Percentiles rank a stretch among this genome's conserved stretches.
These are phyloP conservation scores for Leishmania mexicana DNA, from an alignment of 208 protist species.

Conservation along the genomic window DNA sequence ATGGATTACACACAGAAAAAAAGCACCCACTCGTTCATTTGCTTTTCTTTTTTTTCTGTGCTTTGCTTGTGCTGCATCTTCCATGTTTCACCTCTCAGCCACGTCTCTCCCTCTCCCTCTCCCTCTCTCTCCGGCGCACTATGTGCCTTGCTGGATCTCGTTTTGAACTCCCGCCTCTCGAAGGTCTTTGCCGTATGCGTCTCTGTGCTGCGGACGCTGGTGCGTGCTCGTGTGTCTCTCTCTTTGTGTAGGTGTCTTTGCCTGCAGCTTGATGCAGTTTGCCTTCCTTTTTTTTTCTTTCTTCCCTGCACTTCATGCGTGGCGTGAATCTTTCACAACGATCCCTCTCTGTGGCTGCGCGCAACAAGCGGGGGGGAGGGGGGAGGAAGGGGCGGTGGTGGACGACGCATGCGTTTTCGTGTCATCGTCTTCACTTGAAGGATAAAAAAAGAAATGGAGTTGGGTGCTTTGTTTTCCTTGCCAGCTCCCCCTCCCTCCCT, in stretches of 20 bases:
- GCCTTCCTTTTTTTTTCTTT: slow-evolving; percentile 5
- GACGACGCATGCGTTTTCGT: neutral
- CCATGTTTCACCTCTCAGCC: neutral
- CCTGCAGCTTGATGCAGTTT: neutral
- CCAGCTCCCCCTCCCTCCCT: neutral
- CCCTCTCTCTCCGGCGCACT: neutral
- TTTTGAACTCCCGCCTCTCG: neutral
- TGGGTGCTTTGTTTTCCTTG: neutral
- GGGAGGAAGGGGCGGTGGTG: neutral
- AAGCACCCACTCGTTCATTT: neutral
- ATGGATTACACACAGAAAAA: neutral
- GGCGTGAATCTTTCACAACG: neutral
- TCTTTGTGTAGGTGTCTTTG: neutral
- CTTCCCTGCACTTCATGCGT: neutral
- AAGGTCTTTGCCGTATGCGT: neutral
- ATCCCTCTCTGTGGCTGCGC: neutral
- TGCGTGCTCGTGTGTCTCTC: neutral
- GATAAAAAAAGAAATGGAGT: neutral
- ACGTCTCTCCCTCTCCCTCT: too few relatives aligned
- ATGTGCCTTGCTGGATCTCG: neutral
- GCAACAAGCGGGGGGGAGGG: neutral
- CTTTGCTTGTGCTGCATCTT: neutral
- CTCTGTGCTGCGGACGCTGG: neutral
- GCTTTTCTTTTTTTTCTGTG: neutral
- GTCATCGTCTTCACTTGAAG: neutral